Conservation (phyloP, 441 rosid species). For the Populus hybrid region DNA sequence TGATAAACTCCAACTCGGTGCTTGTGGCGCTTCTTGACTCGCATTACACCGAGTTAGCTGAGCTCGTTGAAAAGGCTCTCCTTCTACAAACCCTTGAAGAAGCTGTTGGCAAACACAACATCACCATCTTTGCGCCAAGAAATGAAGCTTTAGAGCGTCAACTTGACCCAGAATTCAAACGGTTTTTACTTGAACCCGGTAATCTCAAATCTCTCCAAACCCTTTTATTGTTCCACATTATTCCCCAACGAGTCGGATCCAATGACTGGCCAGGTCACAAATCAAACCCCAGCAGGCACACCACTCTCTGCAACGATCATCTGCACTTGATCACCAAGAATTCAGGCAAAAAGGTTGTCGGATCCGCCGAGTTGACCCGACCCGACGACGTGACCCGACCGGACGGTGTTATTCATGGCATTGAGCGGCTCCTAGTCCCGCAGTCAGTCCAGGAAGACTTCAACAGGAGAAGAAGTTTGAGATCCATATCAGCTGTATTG, state of each 20-base stretch:
- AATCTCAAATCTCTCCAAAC: constrained; percentile 73
- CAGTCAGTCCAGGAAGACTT: constrained; percentile 78
- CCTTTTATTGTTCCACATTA: constrained; percentile 70
- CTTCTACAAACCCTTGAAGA: constrained; percentile 75
- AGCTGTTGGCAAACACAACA: constrained; percentile 77
- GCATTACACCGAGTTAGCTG: constrained; percentile 85
- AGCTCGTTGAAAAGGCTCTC: constrained; percentile 87
- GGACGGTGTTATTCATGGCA: constrained; percentile 85
- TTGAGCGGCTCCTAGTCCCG: constrained; percentile 63
- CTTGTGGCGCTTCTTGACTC: constrained; percentile 92
- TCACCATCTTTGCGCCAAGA: constrained; percentile 81
- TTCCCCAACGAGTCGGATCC: constrained; percentile 60
- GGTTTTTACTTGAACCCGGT: constrained; percentile 78
- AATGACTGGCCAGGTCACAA: constrained; percentile 39
- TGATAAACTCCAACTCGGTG: constrained; percentile 79
- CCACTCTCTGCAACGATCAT: constrained; percentile 45
- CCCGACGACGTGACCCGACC: constrained; percentile 75
- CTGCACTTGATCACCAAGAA: constrained; percentile 28
- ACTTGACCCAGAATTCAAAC: constrained; percentile 82
- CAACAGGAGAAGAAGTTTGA: constrained; percentile 67
- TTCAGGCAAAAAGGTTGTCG: constrained; percentile 38
- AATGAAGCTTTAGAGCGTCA: constrained; percentile 86
- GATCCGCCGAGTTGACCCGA: constrained; percentile 39
- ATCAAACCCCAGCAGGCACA: constrained; percentile 37
- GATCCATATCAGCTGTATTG: constrained; percentile 73